phyloP scores from a whole-genome alignment of 2,329 filamentous ascomycete species.

The Orbilia javanica region DNA sequence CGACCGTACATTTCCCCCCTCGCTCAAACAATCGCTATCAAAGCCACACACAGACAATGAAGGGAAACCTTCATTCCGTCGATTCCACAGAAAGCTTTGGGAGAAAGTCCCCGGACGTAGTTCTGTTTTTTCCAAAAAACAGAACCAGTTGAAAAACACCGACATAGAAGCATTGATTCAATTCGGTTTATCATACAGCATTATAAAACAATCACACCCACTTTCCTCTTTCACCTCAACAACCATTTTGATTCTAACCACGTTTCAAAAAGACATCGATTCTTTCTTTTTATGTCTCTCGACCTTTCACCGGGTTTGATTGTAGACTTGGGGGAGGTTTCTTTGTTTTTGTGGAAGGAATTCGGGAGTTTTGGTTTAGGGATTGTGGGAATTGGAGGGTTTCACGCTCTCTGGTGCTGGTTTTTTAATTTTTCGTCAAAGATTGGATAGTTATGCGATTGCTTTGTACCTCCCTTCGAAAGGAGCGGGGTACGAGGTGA shows the following conservation, averaged over 20 bases:
- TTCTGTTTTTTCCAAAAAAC: slow-evolving; percentile 66
- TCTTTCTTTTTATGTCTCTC: slow-evolving; percentile 59
- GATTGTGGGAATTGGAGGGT: slow-evolving; percentile 54
- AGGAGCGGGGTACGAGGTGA: slow-evolving; percentile 75
- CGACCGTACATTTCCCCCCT: slow-evolving; percentile 73
- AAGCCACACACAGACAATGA: slow-evolving; percentile 92
- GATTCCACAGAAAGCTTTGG: slow-evolving; percentile 78
- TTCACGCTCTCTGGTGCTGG: slow-evolving; percentile 62
- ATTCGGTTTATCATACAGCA: slow-evolving; percentile 79
- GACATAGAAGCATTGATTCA: slow-evolving; percentile 89
- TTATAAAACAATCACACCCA: slow-evolving; percentile 70
- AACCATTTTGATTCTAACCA: slow-evolving; percentile 14
- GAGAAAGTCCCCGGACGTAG: slow-evolving; percentile 99
- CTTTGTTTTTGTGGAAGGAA: slow-evolving; percentile 61
- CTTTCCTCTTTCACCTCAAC: slow-evolving; percentile 61
- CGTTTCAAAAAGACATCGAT: background rate
- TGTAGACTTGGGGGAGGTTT: slow-evolving; percentile 58
- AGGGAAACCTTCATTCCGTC: slow-evolving; percentile 68
- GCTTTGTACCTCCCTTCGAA: slow-evolving; percentile 68
- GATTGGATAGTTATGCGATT: slow-evolving; percentile 98
- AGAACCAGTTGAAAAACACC: slow-evolving; percentile 92
- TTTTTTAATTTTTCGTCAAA: slow-evolving; percentile 81
- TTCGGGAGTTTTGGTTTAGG: slow-evolving; percentile 64
- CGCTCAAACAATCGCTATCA: slow-evolving; percentile 99
- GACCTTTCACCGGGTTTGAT: slow-evolving; percentile 63